Base-by-base conservation (phyloP, 164 flowering plant species). In the Nymphaea thermarum region DNA sequence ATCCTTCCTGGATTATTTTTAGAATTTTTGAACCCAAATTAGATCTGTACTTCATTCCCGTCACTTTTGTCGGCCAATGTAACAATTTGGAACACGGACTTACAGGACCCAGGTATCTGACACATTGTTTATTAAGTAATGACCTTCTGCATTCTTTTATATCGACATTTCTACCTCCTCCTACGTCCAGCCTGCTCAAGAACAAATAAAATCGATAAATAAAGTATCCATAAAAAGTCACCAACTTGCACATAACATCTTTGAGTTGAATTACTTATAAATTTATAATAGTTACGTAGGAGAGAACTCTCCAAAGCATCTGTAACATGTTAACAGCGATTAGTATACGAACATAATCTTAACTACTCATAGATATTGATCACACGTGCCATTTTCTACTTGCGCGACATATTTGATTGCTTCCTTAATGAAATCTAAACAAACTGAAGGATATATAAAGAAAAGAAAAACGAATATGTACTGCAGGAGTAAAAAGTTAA, bases 101-200 rank as follows among this genome's bases (percentile, higher is more conserved):
- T 85, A 93, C 98, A 42, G 98, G 97, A 73, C 98, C 95, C 67
- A 94, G 90, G 80, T 94, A 94, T 72, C 79, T 89, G 65, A 94
- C 85, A 81, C 88, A 86, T 63, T 94, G 91, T 63, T 86, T 70
- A 16, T 84, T 83, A 70, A 94, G 96, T 77, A 80, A 82, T 66
- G 93, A 79, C 73, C 95, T 82, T 36, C 90, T 86, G 72, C 89
- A 91, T 15, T 82, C 86, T 72, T 82, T 64, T 14, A 94, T 88
- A 77, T 94, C 90, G 63, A 88, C 71, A 44, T 88, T 87, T 72
- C 80, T 89, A 55, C 98, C 98, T 71, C 81, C 88, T 73, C 98
- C 98, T 66, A 91, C n/a, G 77, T 94, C 97, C 80, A 94, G 71
- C 98, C 98, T 94, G 83, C 62, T 55, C 3, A 57, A 72, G 43